Base-by-base conservation (phyloP, 2,329 filamentous ascomycete species). In the Metarhizium sp. region DNA sequence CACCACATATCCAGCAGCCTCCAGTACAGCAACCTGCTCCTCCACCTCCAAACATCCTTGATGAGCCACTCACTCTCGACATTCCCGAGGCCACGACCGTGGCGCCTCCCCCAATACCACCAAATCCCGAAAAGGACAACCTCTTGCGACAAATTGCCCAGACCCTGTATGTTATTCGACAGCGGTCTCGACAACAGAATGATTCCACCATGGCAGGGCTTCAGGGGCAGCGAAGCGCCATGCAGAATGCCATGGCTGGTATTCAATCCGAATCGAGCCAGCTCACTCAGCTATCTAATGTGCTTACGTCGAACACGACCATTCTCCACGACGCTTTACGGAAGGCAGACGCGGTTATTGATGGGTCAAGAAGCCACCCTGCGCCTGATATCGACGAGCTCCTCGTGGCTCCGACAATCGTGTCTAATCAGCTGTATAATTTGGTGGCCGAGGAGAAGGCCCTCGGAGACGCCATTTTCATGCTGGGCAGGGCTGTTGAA, bases 61-160 rank as follows among this genome's bases (percentile, higher is more conserved):
- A 84, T 58, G 79, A 80, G 54, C 80, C 81, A 36, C 69, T 84
- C 14, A 76, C 76, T 10, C 69, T 82, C 29, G 63, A 74, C 16
- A 72, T 80, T 13, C 76, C 80, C 2, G 70, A 75, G 1, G 68
- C 73, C 4, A 72, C 75, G 0, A 73, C 78, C 25, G 67, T 84
- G 7, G 78, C 86, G 6, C 83, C 90, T 1, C 92, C 94, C 0
- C 92, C 92, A 0, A 90, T 96, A 36, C 92, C 94, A 0, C 92
- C 91, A 0, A 99, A 99, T 64, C 94, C 94, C 0, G 90, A 97
- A 71, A 96, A 96, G 68, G 91, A 97, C 69, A 86, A 88, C 20
- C 81, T 97, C 16, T 78, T 96, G 3, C 80, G 81, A 53, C 87
- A 91, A 48, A 80, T 97, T 34, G 90, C 86, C 40, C 76, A 80